Evolutionary conservation across 2,329 filamentous ascomycete genomes (phyloP).

Genomic region (Uncinocarpus reesii): DNA sequence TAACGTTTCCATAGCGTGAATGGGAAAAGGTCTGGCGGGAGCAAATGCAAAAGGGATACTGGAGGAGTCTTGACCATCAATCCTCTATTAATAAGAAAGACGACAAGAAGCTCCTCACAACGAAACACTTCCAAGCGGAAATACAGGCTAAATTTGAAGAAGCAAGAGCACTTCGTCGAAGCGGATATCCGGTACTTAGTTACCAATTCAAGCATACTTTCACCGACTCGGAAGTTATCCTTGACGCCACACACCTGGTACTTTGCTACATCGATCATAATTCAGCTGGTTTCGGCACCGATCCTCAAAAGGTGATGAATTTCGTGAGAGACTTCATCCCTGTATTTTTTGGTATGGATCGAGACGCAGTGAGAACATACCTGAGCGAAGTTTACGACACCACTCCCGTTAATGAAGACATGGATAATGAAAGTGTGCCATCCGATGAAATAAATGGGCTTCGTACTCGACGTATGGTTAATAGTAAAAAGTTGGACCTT

Average conservation of each 20-base stretch:
- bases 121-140: conserved; percentile 79
- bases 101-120: conserved; percentile 84
- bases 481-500: conserved; percentile 64
- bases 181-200: conserved; percentile 50
- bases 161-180: conserved; percentile 61
- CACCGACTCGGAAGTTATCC: conserved; percentile 56
- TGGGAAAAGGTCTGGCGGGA: conserved; percentile 99
- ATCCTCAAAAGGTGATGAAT: conserved; percentile 62
- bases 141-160: conserved; percentile 91
- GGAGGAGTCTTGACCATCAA: conserved; percentile 94
- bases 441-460: conserved; percentile 62
- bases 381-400: conserved; percentile 59
- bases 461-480: conserved; percentile 49
- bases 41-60: conserved; percentile 88
- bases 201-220: conserved; percentile 71
- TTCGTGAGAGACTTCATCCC: conserved; percentile 70
- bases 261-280: conserved; percentile 40
- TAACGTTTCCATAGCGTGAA: conserved; percentile 52
- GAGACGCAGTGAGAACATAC: conserved; percentile 56
- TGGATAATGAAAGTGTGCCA: conserved; percentile 59
- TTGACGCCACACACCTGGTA: conserved; percentile 41
- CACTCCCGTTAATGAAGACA: conserved; percentile 63
- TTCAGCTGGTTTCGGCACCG: conserved; percentile 43
- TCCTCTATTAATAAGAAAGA: conserved; percentile 76
- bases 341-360: conserved; percentile 63